A percentile compares a stretch with the other conserved stretches of the same genome.
Conservation (phyloP, 2,329 filamentous ascomycete species). For the Beauveria varroae region DNA sequence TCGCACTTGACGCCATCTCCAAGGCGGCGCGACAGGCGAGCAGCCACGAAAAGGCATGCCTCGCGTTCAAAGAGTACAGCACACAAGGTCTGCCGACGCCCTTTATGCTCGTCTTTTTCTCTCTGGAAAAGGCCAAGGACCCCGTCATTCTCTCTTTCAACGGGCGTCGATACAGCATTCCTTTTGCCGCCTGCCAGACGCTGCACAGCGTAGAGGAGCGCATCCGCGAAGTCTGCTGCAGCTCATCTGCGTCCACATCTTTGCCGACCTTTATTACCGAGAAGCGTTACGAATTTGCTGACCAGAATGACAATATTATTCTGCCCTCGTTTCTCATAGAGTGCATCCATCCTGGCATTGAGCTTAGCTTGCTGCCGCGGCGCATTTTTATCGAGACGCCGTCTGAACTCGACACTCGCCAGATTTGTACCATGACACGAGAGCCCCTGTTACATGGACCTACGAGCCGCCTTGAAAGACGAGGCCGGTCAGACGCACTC, state of each 20-base stretch:
- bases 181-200: background rate
- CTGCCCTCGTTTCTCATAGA: background rate
- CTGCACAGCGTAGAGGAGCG: no score
- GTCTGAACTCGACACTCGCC: no score
- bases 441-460: no score
- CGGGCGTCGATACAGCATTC: background rate
- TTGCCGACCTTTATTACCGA: background rate
- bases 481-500: no score
- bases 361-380: background rate
- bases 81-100: background rate
- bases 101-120: background rate
- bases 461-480: no score
- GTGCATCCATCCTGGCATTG: background rate
- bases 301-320: background rate
- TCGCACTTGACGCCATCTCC: background rate
- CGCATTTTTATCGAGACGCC: background rate
- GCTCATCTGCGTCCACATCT: background rate
- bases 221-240: background rate
- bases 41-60: background rate
- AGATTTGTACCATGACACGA: no score
- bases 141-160: background rate
- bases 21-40: background rate
- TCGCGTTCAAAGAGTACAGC: background rate
- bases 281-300: background rate
- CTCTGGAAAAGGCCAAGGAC: background rate